phyloP scores from a whole-genome alignment of 371 early-diverging fungal genomes.

The Mortierella sp. region DNA sequence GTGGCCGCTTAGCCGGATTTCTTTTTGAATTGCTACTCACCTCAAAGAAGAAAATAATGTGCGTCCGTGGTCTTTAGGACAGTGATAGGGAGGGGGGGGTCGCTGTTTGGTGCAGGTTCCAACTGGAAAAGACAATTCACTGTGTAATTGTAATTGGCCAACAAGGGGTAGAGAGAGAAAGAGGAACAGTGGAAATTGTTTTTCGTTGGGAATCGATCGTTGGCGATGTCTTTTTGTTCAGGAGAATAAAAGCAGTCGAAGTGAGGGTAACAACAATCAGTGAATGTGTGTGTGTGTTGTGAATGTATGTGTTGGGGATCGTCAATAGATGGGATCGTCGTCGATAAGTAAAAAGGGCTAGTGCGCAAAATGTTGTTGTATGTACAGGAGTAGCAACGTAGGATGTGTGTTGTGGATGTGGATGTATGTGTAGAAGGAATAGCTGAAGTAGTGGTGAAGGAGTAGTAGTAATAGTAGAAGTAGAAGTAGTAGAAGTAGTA shows the following conservation, averaged over 20 bases:
- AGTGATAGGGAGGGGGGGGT: background rate
- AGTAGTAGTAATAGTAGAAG: background rate
- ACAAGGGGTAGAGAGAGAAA: background rate
- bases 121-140: background rate
- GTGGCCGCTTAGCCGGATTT: constrained; percentile 9
- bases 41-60: too few species aligned
- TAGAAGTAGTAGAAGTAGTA: background rate
- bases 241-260: background rate
- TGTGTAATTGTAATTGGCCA: constrained; percentile 5
- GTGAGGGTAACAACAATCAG: background rate
- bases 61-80: background rate
- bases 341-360: background rate
- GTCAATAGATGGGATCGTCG: background rate
- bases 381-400: background rate
- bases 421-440: background rate
- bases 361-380: too few species aligned
- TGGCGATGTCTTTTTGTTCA: background rate
- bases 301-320: background rate
- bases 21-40: background rate
- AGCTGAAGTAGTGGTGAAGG: background rate
- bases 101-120: constrained; percentile 21
- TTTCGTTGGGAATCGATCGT: background rate
- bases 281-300: background rate
- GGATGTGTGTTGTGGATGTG: background rate
- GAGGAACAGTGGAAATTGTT: background rate